Conservation (phyloP, 2,329 filamentous ascomycete genomes). For the Mycosphaerella arachidis region DNA sequence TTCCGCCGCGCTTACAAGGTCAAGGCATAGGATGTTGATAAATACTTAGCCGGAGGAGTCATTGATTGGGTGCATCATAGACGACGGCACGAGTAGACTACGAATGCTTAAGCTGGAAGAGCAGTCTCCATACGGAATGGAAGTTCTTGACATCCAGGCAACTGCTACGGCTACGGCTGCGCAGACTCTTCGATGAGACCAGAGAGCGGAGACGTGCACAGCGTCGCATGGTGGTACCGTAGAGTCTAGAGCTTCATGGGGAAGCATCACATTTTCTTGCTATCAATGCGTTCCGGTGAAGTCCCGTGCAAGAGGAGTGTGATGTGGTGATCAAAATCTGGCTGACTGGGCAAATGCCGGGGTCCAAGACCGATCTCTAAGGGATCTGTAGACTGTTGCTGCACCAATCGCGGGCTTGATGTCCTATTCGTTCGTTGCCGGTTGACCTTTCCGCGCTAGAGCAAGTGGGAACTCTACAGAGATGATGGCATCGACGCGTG, state of each 20-base stretch:
- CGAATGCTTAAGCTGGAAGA: too few species aligned
- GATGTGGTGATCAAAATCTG: neutral
- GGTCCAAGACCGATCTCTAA: neutral
- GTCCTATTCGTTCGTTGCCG: neutral
- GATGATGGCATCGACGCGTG: neutral
- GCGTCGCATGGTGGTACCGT: too few species aligned
- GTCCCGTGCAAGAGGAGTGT: neutral
- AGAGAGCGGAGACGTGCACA: too few species aligned
- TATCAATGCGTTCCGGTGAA: neutral
- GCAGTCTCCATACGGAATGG: too few species aligned
- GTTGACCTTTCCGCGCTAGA: neutral
- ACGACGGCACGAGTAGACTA: too few species aligned
- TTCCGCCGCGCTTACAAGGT: conserved; percentile 49
- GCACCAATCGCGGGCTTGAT: neutral
- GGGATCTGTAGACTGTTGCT: neutral
- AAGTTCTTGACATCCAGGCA: too few species aligned
- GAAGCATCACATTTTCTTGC: too few species aligned
- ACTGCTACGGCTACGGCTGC: too few species aligned
- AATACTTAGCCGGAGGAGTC: neutral
- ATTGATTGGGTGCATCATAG: too few species aligned
- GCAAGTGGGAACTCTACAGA: neutral
- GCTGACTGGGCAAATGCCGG: neutral
- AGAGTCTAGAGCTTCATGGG: too few species aligned
- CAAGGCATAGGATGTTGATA: conserved; percentile 39
- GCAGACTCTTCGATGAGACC: too few species aligned